Base-by-base conservation (phyloP, 306 rosid species). In the Leucaena leucocephala region DNA sequence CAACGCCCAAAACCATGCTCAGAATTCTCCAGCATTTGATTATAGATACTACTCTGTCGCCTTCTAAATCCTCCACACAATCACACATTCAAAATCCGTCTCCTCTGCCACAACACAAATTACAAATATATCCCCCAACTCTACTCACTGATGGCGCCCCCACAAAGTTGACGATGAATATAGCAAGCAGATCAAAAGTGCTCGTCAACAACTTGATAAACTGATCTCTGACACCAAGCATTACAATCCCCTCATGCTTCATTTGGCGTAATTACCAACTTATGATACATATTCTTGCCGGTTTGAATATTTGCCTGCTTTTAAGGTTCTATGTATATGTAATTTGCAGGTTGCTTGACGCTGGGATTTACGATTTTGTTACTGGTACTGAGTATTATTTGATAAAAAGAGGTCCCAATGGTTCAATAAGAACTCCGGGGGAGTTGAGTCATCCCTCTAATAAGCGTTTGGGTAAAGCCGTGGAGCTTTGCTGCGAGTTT, bases 191-290 rank as follows among this genome's bases (percentile, higher is more conserved):
- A 90, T 90, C 12, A 85, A 83, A 38, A 84, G 78, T 82, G 88
- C 92, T 68, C 92, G 92, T 12, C 69, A 84, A 5, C 87, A 88
- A 61, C 98, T 94, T 74, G 88, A 93, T 2, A 87, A 87, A 70
- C 90, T 92, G 33, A 92, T 92, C 81, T 78, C 83, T 72, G 42
- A 19, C 2, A 16, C 8, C 8, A 86, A 34, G 27, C 71, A 69
- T 22, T 85, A 93, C 17, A 95, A 97, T 68, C 91, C 97, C 68
- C 81, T 89, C 57, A 91, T 94, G 95, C 97, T 94, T 71, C 94
- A 91, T 45, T 76, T 94, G 78, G 98, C 97, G 98, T 94, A 91
- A 13, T 65, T 69, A 17, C 61, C 72, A 27, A 58, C 65, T 22
- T 10, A 27, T 58, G 19, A 5, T 16, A 13, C 52, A 9, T 3